Evolutionary conservation across 2,329 filamentous ascomycete genomes (phyloP).

Genomic region (Botrytis fabae): DNA sequence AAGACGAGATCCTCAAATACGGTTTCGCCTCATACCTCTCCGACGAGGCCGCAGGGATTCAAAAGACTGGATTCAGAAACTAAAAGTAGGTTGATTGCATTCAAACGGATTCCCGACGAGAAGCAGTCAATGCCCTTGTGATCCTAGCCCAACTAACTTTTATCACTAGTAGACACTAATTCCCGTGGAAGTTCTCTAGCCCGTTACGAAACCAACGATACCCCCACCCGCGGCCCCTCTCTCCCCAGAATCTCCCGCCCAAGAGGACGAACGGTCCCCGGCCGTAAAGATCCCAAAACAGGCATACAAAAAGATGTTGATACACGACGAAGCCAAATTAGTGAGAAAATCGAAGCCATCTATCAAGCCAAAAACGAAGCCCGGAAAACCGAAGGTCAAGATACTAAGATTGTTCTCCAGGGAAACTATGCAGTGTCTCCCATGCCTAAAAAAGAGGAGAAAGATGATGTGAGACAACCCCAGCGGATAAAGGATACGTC

Average conservation of each 20-base stretch:
- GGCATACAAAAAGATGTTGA: conserved; percentile 10
- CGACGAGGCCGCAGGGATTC: background rate
- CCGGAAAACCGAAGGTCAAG: conserved; percentile 13
- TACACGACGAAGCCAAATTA: conserved; percentile 22
- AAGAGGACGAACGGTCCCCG: conserved; percentile 15
- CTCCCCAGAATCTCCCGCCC: background rate
- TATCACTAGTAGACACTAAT: background rate
- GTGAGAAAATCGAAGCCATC: conserved; percentile 34
- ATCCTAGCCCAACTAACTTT: background rate
- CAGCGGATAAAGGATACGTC: conserved; percentile 12
- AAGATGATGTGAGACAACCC: background rate
- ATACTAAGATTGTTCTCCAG: background rate
- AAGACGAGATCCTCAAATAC: conserved; percentile 8
- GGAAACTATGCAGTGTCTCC: background rate
- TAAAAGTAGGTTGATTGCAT: conserved; percentile 1
- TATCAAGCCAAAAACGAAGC: conserved; percentile 33
- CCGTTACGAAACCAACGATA: conserved; percentile 17
- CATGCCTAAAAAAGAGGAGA: background rate
- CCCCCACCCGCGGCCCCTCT: conserved; percentile 8
- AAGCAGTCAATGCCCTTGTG: no score
- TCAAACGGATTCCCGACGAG: background rate
- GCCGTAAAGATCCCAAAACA: background rate
- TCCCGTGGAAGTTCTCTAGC: conserved; percentile 11
- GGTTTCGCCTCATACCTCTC: conserved; percentile 19
- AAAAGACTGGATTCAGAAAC: background rate